A percentile compares a stretch with the other conserved stretches of the same genome.
Evolutionary conservation across 495 filamentous ascomycete species (phyloP).

Genomic region (Staphylotrichum longicolle): DNA sequence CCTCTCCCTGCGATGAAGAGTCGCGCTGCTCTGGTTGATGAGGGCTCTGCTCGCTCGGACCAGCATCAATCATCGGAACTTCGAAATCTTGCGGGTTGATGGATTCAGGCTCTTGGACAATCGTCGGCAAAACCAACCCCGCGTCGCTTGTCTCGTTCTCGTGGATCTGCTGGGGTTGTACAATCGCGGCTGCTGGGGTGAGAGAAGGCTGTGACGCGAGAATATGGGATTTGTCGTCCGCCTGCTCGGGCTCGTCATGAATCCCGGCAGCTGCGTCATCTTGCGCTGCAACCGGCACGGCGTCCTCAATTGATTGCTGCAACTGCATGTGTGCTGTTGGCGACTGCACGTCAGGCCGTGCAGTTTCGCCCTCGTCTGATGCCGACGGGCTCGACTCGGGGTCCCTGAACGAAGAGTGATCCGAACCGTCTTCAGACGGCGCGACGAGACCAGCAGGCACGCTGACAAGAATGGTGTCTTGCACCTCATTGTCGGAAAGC

Average conservation of each 20-base stretch:
- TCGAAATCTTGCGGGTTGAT: background rate
- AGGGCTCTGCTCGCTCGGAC: background rate
- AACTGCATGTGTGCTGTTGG: slow-evolving; percentile 21
- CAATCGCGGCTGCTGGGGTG: background rate
- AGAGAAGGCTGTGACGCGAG: background rate
- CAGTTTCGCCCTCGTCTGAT: slow-evolving; percentile 23
- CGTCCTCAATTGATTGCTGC: slow-evolving; percentile 17
- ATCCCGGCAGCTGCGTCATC: slow-evolving; percentile 18
- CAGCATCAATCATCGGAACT: background rate
- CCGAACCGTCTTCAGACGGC: slow-evolving; percentile 28
- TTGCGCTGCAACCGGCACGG: slow-evolving; percentile 20
- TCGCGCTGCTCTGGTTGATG: background rate
- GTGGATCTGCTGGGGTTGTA: background rate
- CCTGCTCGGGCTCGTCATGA: slow-evolving; percentile 3
- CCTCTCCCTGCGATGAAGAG: background rate
- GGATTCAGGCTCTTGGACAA: background rate
- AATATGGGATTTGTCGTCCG: slow-evolving; percentile 11
- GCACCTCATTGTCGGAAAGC: slow-evolving; percentile 43
- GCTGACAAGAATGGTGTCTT: slow-evolving; percentile 52
- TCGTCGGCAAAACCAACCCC: background rate
- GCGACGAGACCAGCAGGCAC: slow-evolving; percentile 30
- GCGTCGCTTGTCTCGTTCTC: background rate
- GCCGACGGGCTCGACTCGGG: slow-evolving; percentile 22
- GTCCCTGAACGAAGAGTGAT: slow-evolving; percentile 25
- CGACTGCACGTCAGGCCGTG: slow-evolving; percentile 15